Evolutionary conservation across 2,329 filamentous ascomycete species (phyloP), one percentile per base, ranked within the genome.

Genomic region (Apiospora koreana): DNA sequence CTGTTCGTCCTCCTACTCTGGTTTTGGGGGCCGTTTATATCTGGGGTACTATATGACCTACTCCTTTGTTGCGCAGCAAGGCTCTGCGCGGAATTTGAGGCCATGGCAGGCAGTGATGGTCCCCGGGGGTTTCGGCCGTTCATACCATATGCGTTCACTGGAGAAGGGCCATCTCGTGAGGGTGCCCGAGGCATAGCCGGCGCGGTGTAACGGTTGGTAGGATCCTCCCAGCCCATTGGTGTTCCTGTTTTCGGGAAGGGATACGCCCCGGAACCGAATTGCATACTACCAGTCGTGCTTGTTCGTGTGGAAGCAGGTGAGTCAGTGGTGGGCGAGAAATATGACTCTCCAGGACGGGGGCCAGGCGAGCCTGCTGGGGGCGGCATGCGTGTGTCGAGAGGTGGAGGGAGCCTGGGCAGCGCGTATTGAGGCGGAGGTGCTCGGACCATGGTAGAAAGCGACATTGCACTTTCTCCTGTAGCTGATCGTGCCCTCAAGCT

Each of bases 21-120:
- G 77, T 86, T 85, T 66, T 86, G 86, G 73, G 88, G 86, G 68
- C 88, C 91, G 74, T 97, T 94, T 75, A 97, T 97, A 79, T 98
- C 95, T 9, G 96, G 95, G 73, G 95, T 98, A 83, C 95, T 98
- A 77, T 97, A 97, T 46, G 95, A 97, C 73, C 96, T 89, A 82
- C 93, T 92, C 74, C 94, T 88, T 77, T 92, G 91, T 79, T 94
- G 91, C 73, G 91, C 83, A 78, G 87, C 81, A 73, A 86, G 84
- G 76, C 86, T 84, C 75, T 89, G 73, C 85, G 81, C 71, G 84
- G 82, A 35, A 77, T 79, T 82, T 1, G 85, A 84, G 21, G 90
- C 85, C 87, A 94, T 91, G 23, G 89, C 92, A 58, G 93, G 93
- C 75, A 97, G 85, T 14, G 93, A 97, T 28, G 94, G 94, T n/a